phyloP scores from a whole-genome alignment of 1,139 yeast genomes.

The Pichia terricola region DNA sequence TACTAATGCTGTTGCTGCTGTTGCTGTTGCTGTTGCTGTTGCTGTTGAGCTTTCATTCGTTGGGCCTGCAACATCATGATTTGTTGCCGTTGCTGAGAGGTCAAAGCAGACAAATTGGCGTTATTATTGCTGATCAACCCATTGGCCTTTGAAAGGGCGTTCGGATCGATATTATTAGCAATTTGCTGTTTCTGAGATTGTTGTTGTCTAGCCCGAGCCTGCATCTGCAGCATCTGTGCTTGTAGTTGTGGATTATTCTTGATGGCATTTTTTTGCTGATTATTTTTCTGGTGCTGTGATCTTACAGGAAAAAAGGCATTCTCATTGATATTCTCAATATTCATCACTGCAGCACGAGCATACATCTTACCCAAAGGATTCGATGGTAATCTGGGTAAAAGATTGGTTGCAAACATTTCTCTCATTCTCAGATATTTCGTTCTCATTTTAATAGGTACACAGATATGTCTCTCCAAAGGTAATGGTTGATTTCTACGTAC shows the following conservation, averaged over 20 bases:
- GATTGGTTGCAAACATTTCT: slow-evolving; percentile 64
- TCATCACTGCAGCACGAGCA: slow-evolving; percentile 68
- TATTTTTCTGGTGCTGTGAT: slow-evolving; percentile 35
- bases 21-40: background rate
- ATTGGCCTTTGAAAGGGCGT: too few relatives aligned
- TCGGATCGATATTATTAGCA: too few relatives aligned
- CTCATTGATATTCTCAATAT: slow-evolving; percentile 51
- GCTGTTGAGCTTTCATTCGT: background rate
- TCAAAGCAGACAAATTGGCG: slow-evolving; percentile 1
- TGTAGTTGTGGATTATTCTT: slow-evolving; percentile 5
- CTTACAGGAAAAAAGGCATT: slow-evolving; percentile 48
- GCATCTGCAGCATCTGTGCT: background rate
- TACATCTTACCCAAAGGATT: slow-evolving; percentile 59
- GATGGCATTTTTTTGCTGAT: slow-evolving; percentile 14
- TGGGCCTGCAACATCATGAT: slow-evolving; percentile 11
- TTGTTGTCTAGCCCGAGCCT: too few relatives aligned
- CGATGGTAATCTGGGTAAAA: slow-evolving; percentile 33
- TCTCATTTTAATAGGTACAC: slow-evolving; percentile 63
- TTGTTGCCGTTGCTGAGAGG: slow-evolving; percentile 17
- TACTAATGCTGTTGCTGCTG: too few relatives aligned
- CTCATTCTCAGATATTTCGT: slow-evolving; percentile 72
- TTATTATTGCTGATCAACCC: background rate
- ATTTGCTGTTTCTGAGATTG: too few relatives aligned
- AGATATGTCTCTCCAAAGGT: slow-evolving; percentile 70
- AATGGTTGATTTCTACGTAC: slow-evolving; percentile 69